Conservation (phyloP, 2,329 filamentous ascomycete genomes). For the Madurella fahalii region DNA sequence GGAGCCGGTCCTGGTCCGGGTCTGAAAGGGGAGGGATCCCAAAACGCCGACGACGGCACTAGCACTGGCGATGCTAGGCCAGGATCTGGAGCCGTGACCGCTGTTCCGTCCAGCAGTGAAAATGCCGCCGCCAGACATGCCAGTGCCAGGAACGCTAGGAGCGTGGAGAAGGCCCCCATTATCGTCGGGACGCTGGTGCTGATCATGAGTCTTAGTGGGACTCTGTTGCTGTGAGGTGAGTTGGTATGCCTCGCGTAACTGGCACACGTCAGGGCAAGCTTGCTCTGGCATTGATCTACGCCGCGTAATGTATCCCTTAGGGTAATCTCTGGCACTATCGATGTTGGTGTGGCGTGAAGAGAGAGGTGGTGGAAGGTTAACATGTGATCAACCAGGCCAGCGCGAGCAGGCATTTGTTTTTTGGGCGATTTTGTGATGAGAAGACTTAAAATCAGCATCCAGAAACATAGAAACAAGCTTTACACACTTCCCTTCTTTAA, state of each 20-base stretch:
- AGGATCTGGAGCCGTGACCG: constrained; percentile 38
- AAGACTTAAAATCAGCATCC: too few species aligned
- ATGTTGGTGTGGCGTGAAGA: too few species aligned
- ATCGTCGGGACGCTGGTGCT: constrained; percentile 33
- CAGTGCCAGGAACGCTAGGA: constrained; percentile 20
- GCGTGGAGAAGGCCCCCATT: constrained; percentile 38
- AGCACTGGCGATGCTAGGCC: constrained; percentile 41
- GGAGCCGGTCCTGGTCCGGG: constrained; percentile 54
- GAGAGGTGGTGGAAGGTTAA: too few species aligned
- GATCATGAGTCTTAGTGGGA: constrained; percentile 36
- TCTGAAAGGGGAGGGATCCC: constrained; percentile 50
- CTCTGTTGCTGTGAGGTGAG: constrained; percentile 36
- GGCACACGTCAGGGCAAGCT: background rate
- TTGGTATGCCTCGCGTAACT: background rate
- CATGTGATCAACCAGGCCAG: too few species aligned
- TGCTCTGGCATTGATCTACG: background rate
- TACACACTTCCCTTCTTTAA: too few species aligned
- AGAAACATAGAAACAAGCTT: too few species aligned
- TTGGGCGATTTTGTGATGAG: too few species aligned
- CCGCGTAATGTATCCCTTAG: background rate
- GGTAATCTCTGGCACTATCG: background rate
- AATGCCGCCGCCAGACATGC: constrained; percentile 28
- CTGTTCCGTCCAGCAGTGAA: constrained; percentile 32
- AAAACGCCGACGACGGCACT: constrained; percentile 41
- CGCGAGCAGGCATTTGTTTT: too few species aligned